These are phyloP conservation scores for Aspergillus sojae DNA, from an alignment of 2,329 filamentous ascomycete species.

Conservation along the genomic window DNA sequence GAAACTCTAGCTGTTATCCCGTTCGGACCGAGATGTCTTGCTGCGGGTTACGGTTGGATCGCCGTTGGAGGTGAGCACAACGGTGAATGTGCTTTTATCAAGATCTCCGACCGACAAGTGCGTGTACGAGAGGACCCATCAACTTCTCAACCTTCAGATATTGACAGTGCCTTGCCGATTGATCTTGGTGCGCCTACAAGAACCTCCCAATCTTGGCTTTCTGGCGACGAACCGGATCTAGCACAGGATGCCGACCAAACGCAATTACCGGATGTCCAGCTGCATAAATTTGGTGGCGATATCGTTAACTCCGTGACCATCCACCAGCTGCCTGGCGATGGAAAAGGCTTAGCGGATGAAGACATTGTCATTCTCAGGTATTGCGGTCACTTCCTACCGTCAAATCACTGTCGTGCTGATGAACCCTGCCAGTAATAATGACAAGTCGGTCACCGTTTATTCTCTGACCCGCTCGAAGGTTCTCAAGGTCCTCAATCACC, in stretches of 20 bases:
- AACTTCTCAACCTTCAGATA: conserved; percentile 45
- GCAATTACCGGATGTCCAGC: conserved; percentile 49
- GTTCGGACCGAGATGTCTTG: conserved; percentile 79
- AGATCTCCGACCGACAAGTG: conserved; percentile 51
- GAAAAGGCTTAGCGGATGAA: conserved; percentile 53
- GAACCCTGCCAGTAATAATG: conserved; percentile 75
- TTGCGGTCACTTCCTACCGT: conserved; percentile 45
- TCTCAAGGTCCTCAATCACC: conserved; percentile 71
- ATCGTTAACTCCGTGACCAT: conserved; percentile 71
- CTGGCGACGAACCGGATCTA: conserved; percentile 23
- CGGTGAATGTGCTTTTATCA: conserved; percentile 83
- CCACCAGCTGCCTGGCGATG: conserved; percentile 54
- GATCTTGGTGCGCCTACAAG: conserved; percentile 42
- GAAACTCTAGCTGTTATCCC: conserved; percentile 72
- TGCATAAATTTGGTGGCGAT: conserved; percentile 62
- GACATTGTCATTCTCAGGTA: conserved; percentile 57
- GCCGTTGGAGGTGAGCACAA: conserved; percentile 83
- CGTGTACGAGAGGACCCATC: conserved; percentile 43
- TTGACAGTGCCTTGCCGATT: conserved; percentile 61
- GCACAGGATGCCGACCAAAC: conserved; percentile 22
- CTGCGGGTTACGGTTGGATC: conserved; percentile 84
- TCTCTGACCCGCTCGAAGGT: conserved; percentile 69
- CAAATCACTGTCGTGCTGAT: conserved; percentile 57
- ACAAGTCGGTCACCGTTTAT: conserved; percentile 84
- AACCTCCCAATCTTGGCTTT: conserved; percentile 26